Conservation (phyloP, 2,329 filamentous ascomycete genomes). For the Fusarium siculi region DNA sequence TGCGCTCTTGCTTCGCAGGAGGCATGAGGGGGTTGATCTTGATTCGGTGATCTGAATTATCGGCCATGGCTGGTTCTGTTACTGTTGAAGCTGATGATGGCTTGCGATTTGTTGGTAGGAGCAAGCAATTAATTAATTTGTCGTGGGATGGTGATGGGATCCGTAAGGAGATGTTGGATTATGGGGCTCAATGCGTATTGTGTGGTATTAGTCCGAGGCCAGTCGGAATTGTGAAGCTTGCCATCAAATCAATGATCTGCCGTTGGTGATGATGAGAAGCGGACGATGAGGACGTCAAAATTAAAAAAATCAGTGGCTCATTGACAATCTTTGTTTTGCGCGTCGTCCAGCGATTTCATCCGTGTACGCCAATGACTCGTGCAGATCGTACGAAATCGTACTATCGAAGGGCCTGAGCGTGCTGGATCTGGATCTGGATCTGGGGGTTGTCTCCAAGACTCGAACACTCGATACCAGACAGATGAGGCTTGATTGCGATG, state of each 20-base stretch:
- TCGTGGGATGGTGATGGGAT: not conserved
- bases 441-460: not conserved
- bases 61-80: slow-evolving; percentile 19
- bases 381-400: not conserved
- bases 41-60: slow-evolving; percentile 2
- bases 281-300: not conserved
- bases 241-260: not conserved
- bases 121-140: not conserved
- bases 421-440: slow-evolving; percentile 1
- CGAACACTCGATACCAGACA: not conserved
- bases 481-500: not conserved
- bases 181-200: not conserved
- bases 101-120: not conserved
- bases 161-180: not conserved
- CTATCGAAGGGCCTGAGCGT: slow-evolving; percentile 9
- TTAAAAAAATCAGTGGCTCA: not conserved
- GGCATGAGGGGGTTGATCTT: slow-evolving; percentile 44
- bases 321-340: not conserved
- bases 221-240: slow-evolving; percentile 4
- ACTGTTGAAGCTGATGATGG: not conserved
- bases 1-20: slow-evolving; percentile 53
- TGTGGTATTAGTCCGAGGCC: slow-evolving; percentile 11
- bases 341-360: slow-evolving; percentile 14
- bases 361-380: slow-evolving; percentile 22
- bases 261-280: not conserved